Percentiles rank a stretch among this genome's conserved stretches.
Conservation (phyloP, 176 grass and related monocot genomes). For the Aegilops sharonensis region DNA sequence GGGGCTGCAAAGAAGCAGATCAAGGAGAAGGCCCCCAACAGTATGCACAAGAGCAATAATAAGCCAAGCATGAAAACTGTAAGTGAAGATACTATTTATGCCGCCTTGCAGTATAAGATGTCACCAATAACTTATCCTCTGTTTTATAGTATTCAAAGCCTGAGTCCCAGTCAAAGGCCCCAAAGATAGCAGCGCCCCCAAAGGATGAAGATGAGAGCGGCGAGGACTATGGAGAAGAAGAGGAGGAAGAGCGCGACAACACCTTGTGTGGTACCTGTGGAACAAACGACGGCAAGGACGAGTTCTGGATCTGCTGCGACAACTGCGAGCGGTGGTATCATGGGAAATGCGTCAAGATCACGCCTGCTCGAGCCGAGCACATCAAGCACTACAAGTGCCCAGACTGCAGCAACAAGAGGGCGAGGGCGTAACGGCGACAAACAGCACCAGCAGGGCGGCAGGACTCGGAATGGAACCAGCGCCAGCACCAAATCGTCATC, state of each 20-base stretch:
- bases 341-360: constrained; percentile 91
- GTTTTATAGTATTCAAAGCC: constrained; percentile 50
- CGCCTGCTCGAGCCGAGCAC: constrained; percentile 83
- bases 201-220: constrained; percentile 78
- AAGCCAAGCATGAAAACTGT: constrained; percentile 76
- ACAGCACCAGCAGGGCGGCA: background rate
- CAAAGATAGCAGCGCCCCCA: constrained; percentile 40
- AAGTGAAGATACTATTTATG: constrained; percentile 18
- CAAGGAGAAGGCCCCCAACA: constrained; percentile 86
- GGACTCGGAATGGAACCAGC: constrained; percentile 2
- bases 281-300: constrained; percentile 71
- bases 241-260: constrained; percentile 82
- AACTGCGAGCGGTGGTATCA: constrained; percentile 91
- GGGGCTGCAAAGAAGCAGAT: constrained; percentile 76
- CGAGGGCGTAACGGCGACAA: constrained; percentile 37
- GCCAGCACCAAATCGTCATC: background rate
- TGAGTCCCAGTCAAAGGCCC: constrained; percentile 44
- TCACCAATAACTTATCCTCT: background rate
- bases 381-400: constrained; percentile 99
- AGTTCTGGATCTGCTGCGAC: constrained; percentile 97
- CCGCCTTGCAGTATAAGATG: background rate
- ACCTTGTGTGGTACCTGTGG: constrained; percentile 83
- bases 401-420: constrained; percentile 76
- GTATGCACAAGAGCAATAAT: constrained; percentile 60
- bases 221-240: constrained; percentile 57